Evolutionary conservation across 192 early-diverging fungal species (phyloP).

Genomic region (Coemansia sp.): DNA sequence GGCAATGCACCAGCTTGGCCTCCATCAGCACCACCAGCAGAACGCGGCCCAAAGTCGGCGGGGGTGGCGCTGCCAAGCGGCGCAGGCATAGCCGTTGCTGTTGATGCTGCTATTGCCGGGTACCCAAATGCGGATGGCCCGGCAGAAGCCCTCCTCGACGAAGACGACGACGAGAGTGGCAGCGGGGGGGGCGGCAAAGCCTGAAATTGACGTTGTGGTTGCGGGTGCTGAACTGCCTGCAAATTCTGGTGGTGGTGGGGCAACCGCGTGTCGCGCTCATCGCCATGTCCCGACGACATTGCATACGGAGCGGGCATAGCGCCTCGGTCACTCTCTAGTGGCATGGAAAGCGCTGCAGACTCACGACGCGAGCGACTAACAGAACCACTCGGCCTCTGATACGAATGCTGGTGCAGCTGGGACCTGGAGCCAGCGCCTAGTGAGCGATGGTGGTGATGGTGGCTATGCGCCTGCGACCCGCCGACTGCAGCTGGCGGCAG

Average conservation of each 20-base stretch:
- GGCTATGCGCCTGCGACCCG: slow-evolving; percentile 3
- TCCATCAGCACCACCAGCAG: neutral
- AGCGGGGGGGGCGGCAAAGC: neutral
- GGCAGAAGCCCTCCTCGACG: slow-evolving; percentile 9
- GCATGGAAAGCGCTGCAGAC: neutral
- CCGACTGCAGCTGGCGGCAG: neutral
- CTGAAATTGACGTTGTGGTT: neutral
- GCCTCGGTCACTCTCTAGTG: neutral
- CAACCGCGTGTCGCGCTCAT: neutral
- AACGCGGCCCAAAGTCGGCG: neutral
- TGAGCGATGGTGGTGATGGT: neutral
- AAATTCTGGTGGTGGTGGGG: neutral
- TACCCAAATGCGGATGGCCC: slow-evolving; percentile 21
- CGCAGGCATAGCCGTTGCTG: neutral
- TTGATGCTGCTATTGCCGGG: slow-evolving; percentile 6
- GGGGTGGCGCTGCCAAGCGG: neutral
- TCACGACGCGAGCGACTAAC: neutral
- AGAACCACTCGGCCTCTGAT: neutral
- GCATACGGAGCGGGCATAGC: neutral
- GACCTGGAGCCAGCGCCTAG: neutral
- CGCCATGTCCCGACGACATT: neutral
- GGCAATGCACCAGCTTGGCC: neutral
- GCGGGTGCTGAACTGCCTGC: too few relatives aligned
- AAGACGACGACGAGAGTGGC: neutral
- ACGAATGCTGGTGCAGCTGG: neutral